Evolutionary conservation across 176 grass and related monocot species (phyloP).

Genomic region (Triticum aestivum): IWGSC_CS_RefSeq_v2.1 NC_057807.1:483144684-483145183

Average conservation of each 20-base stretch:
- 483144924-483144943: neutral
- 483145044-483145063: neutral
- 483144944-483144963: neutral
- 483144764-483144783: too few relatives aligned
- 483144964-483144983: neutral
- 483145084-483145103: neutral
- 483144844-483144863: neutral
- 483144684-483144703: neutral
- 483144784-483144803: neutral
- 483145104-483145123: neutral
- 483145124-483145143: neutral
- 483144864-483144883: too few relatives aligned
- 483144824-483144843: neutral
- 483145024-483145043: neutral
- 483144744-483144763: neutral
- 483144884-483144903: neutral
- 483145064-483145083: neutral
- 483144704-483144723: too few relatives aligned
- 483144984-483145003: neutral
- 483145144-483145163: neutral
- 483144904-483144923: neutral
- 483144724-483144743: neutral
- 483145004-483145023: neutral
- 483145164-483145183: neutral
- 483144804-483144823: neutral